Conservation (phyloP, 2,329 filamentous ascomycete genomes). For the Bretziella fagacearum region DNA sequence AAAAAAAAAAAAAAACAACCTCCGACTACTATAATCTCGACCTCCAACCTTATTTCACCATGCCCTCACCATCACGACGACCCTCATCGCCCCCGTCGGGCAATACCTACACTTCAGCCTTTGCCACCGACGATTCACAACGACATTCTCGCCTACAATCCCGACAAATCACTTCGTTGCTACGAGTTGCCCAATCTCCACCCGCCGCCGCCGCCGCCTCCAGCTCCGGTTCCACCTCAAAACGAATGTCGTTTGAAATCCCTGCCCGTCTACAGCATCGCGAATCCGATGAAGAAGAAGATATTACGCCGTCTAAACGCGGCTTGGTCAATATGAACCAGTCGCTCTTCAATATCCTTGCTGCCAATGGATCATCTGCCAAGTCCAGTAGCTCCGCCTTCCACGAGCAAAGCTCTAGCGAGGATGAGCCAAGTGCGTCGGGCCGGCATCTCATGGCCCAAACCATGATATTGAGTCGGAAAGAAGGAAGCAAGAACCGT, state of each 20-base stretch:
- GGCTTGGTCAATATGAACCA: constrained; percentile 65
- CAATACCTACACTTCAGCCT: neutral
- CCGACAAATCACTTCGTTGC: neutral
- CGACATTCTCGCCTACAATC: neutral
- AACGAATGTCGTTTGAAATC: no score
- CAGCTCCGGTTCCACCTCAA: no score
- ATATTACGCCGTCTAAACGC: constrained; percentile 27
- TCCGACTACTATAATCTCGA: no score
- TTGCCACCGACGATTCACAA: constrained; percentile 7
- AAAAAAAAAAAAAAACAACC: no score
- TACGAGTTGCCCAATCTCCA: neutral
- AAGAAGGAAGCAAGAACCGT: constrained; percentile 62
- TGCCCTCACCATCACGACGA: neutral
- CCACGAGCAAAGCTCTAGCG: no score
- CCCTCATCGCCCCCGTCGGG: neutral
- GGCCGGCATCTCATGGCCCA: neutral
- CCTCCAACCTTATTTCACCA: no score
- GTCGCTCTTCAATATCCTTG: constrained; percentile 84
- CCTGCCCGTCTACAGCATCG: neutral
- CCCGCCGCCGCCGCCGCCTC: neutral
- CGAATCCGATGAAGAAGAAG: constrained; percentile 29
- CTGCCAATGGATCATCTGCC: no score
- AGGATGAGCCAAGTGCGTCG: constrained; percentile 20
- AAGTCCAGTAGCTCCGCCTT: no score
- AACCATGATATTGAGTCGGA: constrained; percentile 18